Percentiles rank a stretch among this genome's conserved stretches.
phyloP scores from a whole-genome alignment of 1,284 basidiomycete species.

The Vanrija sp. region DNA sequence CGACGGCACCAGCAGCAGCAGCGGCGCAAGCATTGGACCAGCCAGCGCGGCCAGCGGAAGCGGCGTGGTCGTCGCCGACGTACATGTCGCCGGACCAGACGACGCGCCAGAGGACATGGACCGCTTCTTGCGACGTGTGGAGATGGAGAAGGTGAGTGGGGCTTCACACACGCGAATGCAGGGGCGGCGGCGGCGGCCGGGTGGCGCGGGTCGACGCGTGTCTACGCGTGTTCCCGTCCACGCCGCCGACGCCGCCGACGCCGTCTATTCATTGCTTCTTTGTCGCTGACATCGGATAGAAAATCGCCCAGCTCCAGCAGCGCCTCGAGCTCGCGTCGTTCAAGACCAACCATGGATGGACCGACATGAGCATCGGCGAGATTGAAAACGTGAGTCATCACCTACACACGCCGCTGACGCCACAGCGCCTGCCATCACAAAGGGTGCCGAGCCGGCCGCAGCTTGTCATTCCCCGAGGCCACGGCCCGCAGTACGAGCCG shows the following conservation, averaged over 20 bases:
- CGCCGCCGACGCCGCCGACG: too few species aligned
- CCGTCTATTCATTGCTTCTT: too few species aligned
- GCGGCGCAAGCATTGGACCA: slow-evolving; percentile 4
- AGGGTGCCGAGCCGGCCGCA: slow-evolving; percentile 11
- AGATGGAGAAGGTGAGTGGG: slow-evolving; percentile 44
- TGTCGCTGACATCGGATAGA: slow-evolving; percentile 19
- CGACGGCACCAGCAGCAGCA: background rate
- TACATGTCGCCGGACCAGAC: slow-evolving; percentile 9
- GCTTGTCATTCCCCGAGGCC: slow-evolving; percentile 12
- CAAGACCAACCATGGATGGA: slow-evolving; percentile 45
- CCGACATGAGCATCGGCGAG: slow-evolving; percentile 42
- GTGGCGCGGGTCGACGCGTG: background rate
- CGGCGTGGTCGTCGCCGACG: slow-evolving; percentile 1
- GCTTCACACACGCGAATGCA: background rate
- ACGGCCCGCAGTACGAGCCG: slow-evolving; percentile 32
- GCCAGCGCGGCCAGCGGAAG: slow-evolving; percentile 1
- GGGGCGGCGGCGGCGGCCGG: background rate
- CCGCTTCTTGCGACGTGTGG: slow-evolving; percentile 37
- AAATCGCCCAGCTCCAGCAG: slow-evolving; percentile 43
- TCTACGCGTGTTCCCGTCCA: background rate
- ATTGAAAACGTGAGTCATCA: slow-evolving; percentile 37
- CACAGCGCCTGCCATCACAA: slow-evolving; percentile 16
- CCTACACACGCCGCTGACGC: background rate
- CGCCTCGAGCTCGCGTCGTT: slow-evolving; percentile 44
- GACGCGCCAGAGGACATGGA: slow-evolving; percentile 33